Base-by-base conservation (phyloP, 148 eudicot genomes). In the Camellia granthamiana region DNA sequence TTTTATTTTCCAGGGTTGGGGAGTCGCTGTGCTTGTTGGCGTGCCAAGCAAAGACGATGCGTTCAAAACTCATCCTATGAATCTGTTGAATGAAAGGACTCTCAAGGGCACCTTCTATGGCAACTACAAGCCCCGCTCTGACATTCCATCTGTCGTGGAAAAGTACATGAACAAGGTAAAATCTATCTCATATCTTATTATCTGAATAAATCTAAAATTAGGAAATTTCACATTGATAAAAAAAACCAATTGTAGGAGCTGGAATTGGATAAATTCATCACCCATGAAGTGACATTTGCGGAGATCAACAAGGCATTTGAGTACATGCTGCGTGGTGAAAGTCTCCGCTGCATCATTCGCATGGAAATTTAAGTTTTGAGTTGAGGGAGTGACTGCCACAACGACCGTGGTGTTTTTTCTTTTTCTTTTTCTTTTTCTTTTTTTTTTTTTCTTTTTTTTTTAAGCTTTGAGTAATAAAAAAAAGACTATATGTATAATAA, bases 301-400 rank as follows among this genome's bases (percentile, higher is more conserved):
- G 92, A 90, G 77, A 90, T 90, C 75, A 90, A 90, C 86, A 88
- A 88, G 88, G 93, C 93, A 1, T 90, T 90, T 7, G 93, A 90
- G 2, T 56, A 75, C 21, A 88, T 90, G 93, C 68, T 86, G 11
- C 85, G 71, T 55, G 91, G 93, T 5, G 90, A 87, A 7, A 68
- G 91, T n/a, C 74, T 90, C 21, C 80, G 93, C 59, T 90, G 91
- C 81, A 85, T 90, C 79, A 90, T 90, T 58, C 86, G 85, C 10
- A 90, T 90, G 92, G 89, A 86, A 30, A 30, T 30, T 30, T 30
- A 30, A 30, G 38, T 30, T 30, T 1, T 30, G 38, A 30, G 38
- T 30, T 30, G 38, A 30, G 38, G 38, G 38, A 30, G 38, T 30
- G 38, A 30, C 38, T 30, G 38, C 38, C 38, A 30, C 38, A 30